Percentiles rank a stretch among this genome's conserved stretches.
phyloP scores from a whole-genome alignment of 768 basidiomycete species.

The Phaeotremella skinneri region DNA sequence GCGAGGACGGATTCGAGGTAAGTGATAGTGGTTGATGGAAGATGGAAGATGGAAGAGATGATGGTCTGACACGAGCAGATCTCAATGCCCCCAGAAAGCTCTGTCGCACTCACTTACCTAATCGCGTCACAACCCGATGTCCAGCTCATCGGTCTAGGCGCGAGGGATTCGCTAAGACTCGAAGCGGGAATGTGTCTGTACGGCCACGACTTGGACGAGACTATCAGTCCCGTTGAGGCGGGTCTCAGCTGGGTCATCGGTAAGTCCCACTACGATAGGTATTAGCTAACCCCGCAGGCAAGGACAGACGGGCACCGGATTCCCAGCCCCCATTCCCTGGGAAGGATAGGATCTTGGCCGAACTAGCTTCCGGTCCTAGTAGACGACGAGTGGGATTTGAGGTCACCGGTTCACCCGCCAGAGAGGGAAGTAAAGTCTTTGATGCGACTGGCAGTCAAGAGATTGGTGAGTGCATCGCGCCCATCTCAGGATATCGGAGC shows the following conservation, averaged over 20 bases:
- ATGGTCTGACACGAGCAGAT: slow-evolving; percentile 56
- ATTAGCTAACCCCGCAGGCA: too few species aligned
- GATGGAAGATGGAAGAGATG: not conserved
- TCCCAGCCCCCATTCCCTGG: slow-evolving; percentile 49
- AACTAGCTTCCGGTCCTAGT: slow-evolving; percentile 75
- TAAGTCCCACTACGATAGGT: slow-evolving; percentile 54
- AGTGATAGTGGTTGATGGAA: slow-evolving; percentile 17
- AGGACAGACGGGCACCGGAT: slow-evolving; percentile 65
- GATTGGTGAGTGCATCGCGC: slow-evolving; percentile 60
- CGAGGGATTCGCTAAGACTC: slow-evolving; percentile 86
- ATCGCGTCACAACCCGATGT: slow-evolving; percentile 66
- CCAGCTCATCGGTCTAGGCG: slow-evolving; percentile 83
- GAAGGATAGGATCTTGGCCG: slow-evolving; percentile 61
- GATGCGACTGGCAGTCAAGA: slow-evolving; percentile 59
- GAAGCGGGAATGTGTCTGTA: slow-evolving; percentile 98
- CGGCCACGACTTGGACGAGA: slow-evolving; percentile 88
- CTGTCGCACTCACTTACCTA: slow-evolving; percentile 65
- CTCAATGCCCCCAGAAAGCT: slow-evolving; percentile 76
- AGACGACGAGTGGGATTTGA: slow-evolving; percentile 76
- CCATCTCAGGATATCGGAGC: not conserved
- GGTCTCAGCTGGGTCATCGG: slow-evolving; percentile 91
- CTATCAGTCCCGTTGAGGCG: slow-evolving; percentile 81
- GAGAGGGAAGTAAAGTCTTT: slow-evolving; percentile 81
- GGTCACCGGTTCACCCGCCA: slow-evolving; percentile 79
- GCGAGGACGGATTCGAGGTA: slow-evolving; percentile 97